These are phyloP conservation scores for Brettanomyces naardenensis DNA, from an alignment of 805 yeast species.

Conservation along the genomic window DNA sequence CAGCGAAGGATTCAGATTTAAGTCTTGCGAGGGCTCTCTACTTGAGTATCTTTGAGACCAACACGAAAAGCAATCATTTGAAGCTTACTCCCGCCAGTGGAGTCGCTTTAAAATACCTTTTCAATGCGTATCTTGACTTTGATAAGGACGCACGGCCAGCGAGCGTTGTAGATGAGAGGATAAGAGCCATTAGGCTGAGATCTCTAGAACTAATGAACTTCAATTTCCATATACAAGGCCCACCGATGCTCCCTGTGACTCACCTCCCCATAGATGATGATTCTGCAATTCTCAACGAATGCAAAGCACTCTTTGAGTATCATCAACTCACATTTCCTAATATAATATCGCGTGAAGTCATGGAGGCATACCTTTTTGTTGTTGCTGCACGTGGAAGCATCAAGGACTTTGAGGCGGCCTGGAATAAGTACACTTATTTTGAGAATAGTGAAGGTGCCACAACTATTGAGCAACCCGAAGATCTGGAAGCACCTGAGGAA, in stretches of 20 bases:
- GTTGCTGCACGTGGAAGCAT: conserved; percentile 29
- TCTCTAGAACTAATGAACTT: conserved; percentile 23
- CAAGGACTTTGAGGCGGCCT: conserved; percentile 29
- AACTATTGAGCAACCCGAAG: conserved; percentile 15
- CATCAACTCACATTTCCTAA: conserved; percentile 36
- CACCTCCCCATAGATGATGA: conserved; percentile 18
- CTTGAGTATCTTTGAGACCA: conserved; percentile 21
- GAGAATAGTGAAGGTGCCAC: conserved; percentile 19
- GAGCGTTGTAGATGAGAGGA: conserved; percentile 31
- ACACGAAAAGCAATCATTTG: conserved; percentile 12
- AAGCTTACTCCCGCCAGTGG: conserved; percentile 14
- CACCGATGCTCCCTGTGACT: conserved; percentile 60
- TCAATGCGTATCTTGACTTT: conserved; percentile 29
- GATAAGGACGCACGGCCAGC: conserved; percentile 19
- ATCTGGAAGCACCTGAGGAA: conserved; percentile 11
- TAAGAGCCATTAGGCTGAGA: conserved; percentile 34
- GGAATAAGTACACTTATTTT: conserved; percentile 29
- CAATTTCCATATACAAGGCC: conserved; percentile 38
- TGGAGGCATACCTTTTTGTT: conserved; percentile 47
- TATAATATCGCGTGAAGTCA: conserved; percentile 32
- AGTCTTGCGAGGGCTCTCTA: conserved; percentile 63
- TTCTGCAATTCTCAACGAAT: conserved; percentile 54
- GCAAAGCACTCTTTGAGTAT: conserved; percentile 67
- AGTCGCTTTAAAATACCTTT: conserved; percentile 30
- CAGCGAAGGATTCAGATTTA: conserved; percentile 77